Evolutionary conservation across 257 asterid genomes (phyloP), one percentile per base, ranked within the genome.

Genomic region (Craterostigma plantagineum): DNA sequence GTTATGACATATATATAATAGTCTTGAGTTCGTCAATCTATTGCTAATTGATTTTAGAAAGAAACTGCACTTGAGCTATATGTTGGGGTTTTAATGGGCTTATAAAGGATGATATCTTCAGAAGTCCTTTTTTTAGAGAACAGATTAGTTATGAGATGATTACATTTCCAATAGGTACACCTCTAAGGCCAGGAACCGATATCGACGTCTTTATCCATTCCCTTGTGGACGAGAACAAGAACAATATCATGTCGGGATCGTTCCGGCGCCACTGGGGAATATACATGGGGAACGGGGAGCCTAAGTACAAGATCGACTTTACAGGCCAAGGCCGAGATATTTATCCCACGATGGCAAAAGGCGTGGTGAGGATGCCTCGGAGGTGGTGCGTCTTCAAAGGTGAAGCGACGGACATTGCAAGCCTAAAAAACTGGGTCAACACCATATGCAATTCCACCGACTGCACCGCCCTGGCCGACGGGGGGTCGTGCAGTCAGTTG

Each of bases 231-330:
- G 82, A 75, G 40, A 69, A 66, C 34, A 1, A 9, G 38, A 33
- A 8, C 10, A 35, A 44, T 2, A 7, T 49, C 16, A 11, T 13
- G 0, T 38, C 40, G 0, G 67, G 69, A 4, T 3, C 45, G 1
- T 67, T 62, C 36, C 68, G 61, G 38, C 62, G 78, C 0, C 86
- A 75, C 34, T 75, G 82, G 79, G 92, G 79, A 6, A 52, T 78
- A n/a, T 78, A 68, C 50, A 14, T 36, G 12, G 50, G n/a, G 63
- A 64, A 64, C 34, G 92, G 79, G 2, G 53, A 60, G 11, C 79
- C 92, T 0, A 78, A 78, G 33, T 75, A 41, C 63, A 57, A 60
- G 33, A 36, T 75, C 8, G 92, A 75, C 35, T 57, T 78, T 15
- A 33, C 51, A 0, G 78, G 84, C 6, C 27, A 57, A 11, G 77